Percentiles rank a stretch among this genome's conserved stretches.
These are phyloP conservation scores for Capsella rubella DNA, from an alignment of 441 rosid species.

Conservation along the genomic window DNA sequence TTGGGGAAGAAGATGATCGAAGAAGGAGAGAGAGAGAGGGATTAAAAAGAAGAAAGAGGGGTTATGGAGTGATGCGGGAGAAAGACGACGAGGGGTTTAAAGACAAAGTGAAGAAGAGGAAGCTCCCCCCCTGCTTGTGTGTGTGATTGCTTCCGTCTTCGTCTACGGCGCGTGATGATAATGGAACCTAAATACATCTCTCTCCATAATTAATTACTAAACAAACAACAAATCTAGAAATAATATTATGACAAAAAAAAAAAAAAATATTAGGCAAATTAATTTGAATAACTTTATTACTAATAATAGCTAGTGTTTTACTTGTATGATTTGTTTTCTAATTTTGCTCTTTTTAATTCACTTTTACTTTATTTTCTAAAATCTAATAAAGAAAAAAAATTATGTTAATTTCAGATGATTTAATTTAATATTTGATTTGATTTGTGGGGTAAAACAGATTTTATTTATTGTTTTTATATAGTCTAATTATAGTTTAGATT, in stretches of 20 bases:
- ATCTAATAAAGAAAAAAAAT: too few species aligned
- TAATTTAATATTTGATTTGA: too few species aligned
- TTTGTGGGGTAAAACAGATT: too few species aligned
- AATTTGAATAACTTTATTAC: background rate
- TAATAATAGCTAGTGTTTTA: background rate
- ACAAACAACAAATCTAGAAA: conserved; percentile 1
- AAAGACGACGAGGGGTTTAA: conserved; percentile 41
- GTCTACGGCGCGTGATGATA: conserved; percentile 39
- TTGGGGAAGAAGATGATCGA: background rate
- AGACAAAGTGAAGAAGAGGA: conserved; percentile 19
- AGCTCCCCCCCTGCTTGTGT: background rate
- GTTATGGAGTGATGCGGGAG: conserved; percentile 30
- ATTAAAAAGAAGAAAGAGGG: background rate
- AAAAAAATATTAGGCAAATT: background rate
- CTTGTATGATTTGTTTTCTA: background rate
- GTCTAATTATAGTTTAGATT: too few species aligned
- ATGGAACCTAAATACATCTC: background rate
- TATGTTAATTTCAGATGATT: too few species aligned
- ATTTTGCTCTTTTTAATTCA: too few species aligned
- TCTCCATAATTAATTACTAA: background rate
- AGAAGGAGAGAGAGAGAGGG: background rate
- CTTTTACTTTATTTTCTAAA: too few species aligned
- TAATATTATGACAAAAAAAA: background rate
- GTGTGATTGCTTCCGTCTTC: conserved; percentile 3
- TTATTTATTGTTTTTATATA: too few species aligned